These are phyloP conservation scores for Rhodomyrtus tomentosa DNA, from an alignment of 345 rosid species.

Conservation along the genomic window DNA sequence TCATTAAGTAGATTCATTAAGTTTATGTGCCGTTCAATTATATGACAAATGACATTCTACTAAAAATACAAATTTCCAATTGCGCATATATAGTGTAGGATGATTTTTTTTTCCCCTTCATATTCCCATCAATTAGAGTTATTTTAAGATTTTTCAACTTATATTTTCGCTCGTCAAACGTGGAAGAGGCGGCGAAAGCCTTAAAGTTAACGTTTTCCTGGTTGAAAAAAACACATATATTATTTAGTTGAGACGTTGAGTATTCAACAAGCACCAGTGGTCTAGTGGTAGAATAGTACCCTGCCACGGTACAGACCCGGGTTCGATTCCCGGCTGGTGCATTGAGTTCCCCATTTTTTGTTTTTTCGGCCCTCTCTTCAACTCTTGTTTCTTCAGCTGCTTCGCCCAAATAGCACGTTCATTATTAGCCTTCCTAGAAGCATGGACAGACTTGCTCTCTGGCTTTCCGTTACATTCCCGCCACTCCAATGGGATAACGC, in stretches of 20 bases:
- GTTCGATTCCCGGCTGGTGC: slow-evolving; percentile 66
- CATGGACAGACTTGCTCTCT: not conserved
- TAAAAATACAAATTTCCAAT: not conserved
- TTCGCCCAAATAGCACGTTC: not conserved
- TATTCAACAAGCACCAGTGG: slow-evolving; percentile 38
- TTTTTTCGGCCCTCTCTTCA: too few species aligned
- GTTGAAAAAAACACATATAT: not conserved
- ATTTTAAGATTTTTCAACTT: not conserved
- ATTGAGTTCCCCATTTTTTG: not conserved
- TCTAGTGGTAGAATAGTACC: slow-evolving; percentile 85
- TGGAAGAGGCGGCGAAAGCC: not conserved
- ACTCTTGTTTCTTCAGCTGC: not conserved
- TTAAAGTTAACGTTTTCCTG: too few species aligned
- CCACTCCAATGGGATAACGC: not conserved
- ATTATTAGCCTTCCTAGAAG: not conserved
- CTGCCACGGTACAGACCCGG: slow-evolving; percentile 72
- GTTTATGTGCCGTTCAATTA: not conserved
- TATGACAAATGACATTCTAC: accelerated
- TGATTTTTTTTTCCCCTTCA: not conserved
- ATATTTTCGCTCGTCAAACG: not conserved
- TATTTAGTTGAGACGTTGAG: accelerated
- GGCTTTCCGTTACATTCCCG: not conserved
- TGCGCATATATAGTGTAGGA: not conserved
- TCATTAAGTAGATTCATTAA: not conserved
- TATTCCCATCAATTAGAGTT: not conserved